Base-by-base conservation (phyloP, 2,329 filamentous ascomycete species). In the Diaporthe velutina region DNA sequence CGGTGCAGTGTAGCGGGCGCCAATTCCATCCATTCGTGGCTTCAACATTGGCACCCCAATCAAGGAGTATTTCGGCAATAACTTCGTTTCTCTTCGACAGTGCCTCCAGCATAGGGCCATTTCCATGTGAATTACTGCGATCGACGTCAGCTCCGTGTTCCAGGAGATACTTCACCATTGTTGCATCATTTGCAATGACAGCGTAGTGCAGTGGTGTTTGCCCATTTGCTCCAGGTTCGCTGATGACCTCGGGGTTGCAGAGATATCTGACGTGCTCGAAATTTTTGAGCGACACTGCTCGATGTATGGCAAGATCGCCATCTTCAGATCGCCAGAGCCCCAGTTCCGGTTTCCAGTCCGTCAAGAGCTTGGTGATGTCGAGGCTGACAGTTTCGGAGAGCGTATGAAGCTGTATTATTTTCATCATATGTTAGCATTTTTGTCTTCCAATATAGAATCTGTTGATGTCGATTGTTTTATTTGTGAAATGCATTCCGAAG, bases 221-320 rank as follows among this genome's bases (percentile, higher is more conserved):
- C 13, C 52, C 52, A 2, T 12, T 3, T 3, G 10, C 1, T 0
- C 52, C 25, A 7, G 17, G 0, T 17, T 10, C 5, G 7, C 33
- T 33, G 52, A 55, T 7, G 15, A 33, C 52, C 33, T 55, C 28
- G 13, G 52, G 52, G 15, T 13, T 55, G 52, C 28, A 55, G 17
- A 55, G 28, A 19, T 33, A 17, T 17, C 33, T 55, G 17, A 55
- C 19, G 15, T 28, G 33, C 13, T 55, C 17, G 2, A 33, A 7
- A 17, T 55, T 28, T 6, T 17, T 22, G 15, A 10, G 28, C 22
- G 15, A 4, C 2, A 28, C 19, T 0, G 25, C 52, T 33, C 33
- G 1, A 33, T 55, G 52, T 33, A 33, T 55, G 17, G 52, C 52
- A 4, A 55, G 52, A 10, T 55, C 15, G 19, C 52, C 52, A 2